Conservation (phyloP, 306 rosid genomes). For the Begonia fuchsioides region DNA sequence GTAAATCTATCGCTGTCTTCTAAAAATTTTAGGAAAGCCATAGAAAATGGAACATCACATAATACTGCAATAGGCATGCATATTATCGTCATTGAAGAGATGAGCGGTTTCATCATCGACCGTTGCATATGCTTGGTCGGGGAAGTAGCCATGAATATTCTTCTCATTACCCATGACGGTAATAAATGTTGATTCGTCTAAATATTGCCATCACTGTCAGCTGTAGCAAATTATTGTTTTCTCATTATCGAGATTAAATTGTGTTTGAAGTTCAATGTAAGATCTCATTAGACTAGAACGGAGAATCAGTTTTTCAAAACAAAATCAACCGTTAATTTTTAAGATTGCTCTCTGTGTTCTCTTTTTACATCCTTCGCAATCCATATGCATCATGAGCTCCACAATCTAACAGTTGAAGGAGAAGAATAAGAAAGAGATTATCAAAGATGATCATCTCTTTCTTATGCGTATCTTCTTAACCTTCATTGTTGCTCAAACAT, state of each 20-base stretch:
- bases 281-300: too few species aligned
- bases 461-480: too few species aligned
- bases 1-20: too few species aligned
- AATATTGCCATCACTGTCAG: constrained; percentile 42
- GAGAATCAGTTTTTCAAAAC: not conserved
- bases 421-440: too few species aligned
- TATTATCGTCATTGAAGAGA: constrained; percentile 70
- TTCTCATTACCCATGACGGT: constrained; percentile 54
- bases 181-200: constrained; percentile 56
- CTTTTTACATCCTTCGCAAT: constrained; percentile 70
- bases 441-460: too few species aligned
- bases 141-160: constrained; percentile 45
- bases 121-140: constrained; percentile 40
- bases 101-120: constrained; percentile 46
- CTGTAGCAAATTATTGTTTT: constrained; percentile 56
- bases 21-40: too few species aligned
- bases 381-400: constrained; percentile 78
- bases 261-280: too few species aligned
- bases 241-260: not conserved
- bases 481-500: too few species aligned
- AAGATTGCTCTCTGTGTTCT: constrained; percentile 53
- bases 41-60: constrained; percentile 25
- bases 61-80: constrained; percentile 46
- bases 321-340: constrained; percentile 35
- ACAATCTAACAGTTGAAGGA: constrained; percentile 62